Evolutionary conservation across 441 rosid species (phyloP).

Genomic region (Populus trichocarpa): DNA sequence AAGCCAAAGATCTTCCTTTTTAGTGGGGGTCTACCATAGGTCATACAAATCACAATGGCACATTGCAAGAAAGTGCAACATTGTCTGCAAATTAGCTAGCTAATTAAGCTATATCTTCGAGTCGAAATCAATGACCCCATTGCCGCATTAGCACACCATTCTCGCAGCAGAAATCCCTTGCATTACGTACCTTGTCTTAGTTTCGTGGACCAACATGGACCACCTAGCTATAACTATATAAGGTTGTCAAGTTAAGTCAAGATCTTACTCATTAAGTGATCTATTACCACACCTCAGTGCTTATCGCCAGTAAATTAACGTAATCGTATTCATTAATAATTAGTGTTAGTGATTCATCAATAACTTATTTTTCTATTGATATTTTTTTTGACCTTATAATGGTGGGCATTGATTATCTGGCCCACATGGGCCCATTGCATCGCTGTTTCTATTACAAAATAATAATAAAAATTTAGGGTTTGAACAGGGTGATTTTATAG

Average conservation of each 20-base stretch:
- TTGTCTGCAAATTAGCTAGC: neutral
- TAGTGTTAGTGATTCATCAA: neutral
- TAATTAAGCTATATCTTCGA: neutral
- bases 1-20: neutral
- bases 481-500: neutral
- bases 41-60: neutral
- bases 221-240: neutral
- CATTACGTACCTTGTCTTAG: neutral
- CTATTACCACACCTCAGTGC: neutral
- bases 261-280: conserved; percentile 4
- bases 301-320: neutral
- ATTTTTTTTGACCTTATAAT: neutral
- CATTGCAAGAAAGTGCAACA: conserved; percentile 1
- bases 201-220: neutral
- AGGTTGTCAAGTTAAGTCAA: neutral
- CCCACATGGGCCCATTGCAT: neutral
- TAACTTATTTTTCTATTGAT: neutral
- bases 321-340: neutral
- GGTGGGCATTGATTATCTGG: neutral
- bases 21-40: neutral
- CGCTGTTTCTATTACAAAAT: neutral
- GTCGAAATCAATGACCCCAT: neutral
- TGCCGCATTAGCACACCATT: neutral
- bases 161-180: neutral
- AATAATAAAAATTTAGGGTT: neutral